Evolutionary conservation across 768 basidiomycete genomes (phyloP).

Genomic region (Naganishia antarctica): DNA sequence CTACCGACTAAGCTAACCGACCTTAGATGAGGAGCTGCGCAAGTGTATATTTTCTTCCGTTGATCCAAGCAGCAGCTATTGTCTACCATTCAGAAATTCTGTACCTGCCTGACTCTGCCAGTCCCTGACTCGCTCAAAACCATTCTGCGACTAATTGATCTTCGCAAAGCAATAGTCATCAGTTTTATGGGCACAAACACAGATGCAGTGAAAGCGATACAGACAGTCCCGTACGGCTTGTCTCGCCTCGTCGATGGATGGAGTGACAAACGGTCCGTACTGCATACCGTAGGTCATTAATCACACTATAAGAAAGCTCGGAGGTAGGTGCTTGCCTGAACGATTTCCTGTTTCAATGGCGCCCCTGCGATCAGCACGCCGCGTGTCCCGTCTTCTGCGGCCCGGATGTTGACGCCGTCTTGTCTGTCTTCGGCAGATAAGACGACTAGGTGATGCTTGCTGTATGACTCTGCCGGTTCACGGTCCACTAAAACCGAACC

Average conservation of each 20-base stretch:
- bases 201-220: slow-evolving; percentile 31
- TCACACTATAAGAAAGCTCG: no score
- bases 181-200: slow-evolving; percentile 19
- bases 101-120: slow-evolving; percentile 77
- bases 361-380: slow-evolving; percentile 77
- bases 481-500: slow-evolving; percentile 65
- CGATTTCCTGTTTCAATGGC: slow-evolving; percentile 79
- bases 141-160: slow-evolving; percentile 71
- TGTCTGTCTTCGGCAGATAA: slow-evolving; percentile 60
- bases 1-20: no score
- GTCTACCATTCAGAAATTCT: slow-evolving; percentile 23
- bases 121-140: slow-evolving; percentile 79
- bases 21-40: no score
- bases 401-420: slow-evolving; percentile 61
- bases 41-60: no score
- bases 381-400: slow-evolving; percentile 62
- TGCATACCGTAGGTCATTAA: no score
- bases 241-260: slow-evolving; percentile 69
- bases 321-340: slow-evolving; percentile 55
- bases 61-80: no score
- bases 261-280: slow-evolving; percentile 62
- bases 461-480: slow-evolving; percentile 50
- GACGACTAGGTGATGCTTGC: slow-evolving; percentile 74
- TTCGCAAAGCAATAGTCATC: slow-evolving; percentile 39
- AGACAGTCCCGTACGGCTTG: slow-evolving; percentile 75